Evolutionary conservation across 1,139 yeast species (phyloP), one percentile per base, ranked within the genome.

Genomic region (Hyphopichia pseudoburtonii): DNA sequence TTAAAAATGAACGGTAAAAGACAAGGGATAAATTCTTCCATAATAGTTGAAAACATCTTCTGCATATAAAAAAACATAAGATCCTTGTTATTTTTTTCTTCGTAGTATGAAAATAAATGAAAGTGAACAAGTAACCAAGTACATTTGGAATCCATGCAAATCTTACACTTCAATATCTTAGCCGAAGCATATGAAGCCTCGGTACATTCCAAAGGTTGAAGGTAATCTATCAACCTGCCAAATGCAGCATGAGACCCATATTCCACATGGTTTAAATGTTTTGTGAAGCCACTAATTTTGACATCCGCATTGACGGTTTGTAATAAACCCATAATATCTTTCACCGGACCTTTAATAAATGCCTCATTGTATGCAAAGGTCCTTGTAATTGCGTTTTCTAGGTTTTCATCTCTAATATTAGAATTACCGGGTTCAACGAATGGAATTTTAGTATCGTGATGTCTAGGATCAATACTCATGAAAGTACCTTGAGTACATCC

Each of bases 371-470:
- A 28, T 8, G 10, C 18, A 24, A n/a, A 29, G 8, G 17, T 32
- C 9, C 50, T 44, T 10, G 57, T 55, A 3, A 59, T 50, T 34
- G 36, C 47, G 27, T 40, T 45, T 41, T 63, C 68, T 32, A 59
- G 38, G 4, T 44, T 39, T 8, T 37, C 36, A 38, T 63, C 62
- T 3, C 17, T 29, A 22, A 55, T 46, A 36, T 55, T 57, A 35
- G 57, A 61, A 44, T 57, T 62, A 5, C 68, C 70, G 1, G 54
- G 50, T n/a, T 48, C 46, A 37, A 50, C 59, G 35, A 38, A 56
- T 0, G 76, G 75, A 4, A 52, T 35, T 33, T 56, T 56, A 0
- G 66, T 60, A 47, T 63, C 69, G 40, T 49, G 55, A 30, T 43
- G 47, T 10, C 44, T 40, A 1, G 49, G 38, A 29, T 50, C 37